Base-by-base conservation (phyloP, 108 stramenopile genomes). In the Conticribra guillardii region DNA sequence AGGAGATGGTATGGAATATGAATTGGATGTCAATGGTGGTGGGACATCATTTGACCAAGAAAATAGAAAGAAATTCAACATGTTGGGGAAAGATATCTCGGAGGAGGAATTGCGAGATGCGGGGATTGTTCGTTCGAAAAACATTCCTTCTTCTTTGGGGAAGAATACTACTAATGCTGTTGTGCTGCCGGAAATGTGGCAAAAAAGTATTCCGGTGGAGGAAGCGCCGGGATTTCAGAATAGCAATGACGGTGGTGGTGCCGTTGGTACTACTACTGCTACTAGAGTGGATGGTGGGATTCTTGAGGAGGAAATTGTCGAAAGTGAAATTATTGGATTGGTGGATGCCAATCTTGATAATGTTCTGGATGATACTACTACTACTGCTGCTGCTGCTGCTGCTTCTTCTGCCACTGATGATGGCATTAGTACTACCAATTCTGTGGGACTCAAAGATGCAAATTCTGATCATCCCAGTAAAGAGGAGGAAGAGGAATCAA, bases 1-100 rank as follows among this genome's bases (percentile, higher is more conserved):
- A 57, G 70, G 60, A 5, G 89, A 91, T 76, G 93, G 89, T 17
- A 70, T 76, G 15, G 89, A 93, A 60, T 91, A 73, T 76, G 76
- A 69, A 23, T 53, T 77, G 37, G 71, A 56, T 49, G 23, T 27
- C 1, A 11, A 41, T 22, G 24, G 26, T 31, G 62, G 48, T 9
- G 34, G 22, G 29, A 32, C 29, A 32, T 32, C 52, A 22, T 59
- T 63, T 63, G 73, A 65, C n/a, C n/a, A n/a, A 0, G 51, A 85
- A 4, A 85, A 81, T 4, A 75, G 71, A 41, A 63, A 56, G 23
- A 63, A 72, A 50, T 87, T 87, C 50, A 62, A 69, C 9, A 61
- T 73, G 51, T 64, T 81, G 31, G 86, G 85, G 17, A 54, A 76
- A 31, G 75, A 70, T 23, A 32, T 85, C n/a, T 59, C 64, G 1